Base-by-base conservation (phyloP, 495 filamentous ascomycete genomes). In the Thozetella sp. region DNA sequence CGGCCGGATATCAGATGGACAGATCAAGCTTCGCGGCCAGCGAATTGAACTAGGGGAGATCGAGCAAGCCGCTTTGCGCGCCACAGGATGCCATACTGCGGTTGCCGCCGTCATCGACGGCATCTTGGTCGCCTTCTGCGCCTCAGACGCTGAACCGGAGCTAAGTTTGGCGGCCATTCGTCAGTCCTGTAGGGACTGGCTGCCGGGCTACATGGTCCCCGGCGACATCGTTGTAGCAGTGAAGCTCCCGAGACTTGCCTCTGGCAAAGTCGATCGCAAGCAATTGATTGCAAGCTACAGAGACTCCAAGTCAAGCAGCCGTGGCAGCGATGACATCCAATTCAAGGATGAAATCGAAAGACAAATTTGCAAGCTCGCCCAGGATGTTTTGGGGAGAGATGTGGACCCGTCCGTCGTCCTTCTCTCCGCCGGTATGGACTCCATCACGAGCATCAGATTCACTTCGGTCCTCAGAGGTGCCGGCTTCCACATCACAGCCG, bases 1-100 rank as follows among this genome's bases (percentile, higher is more conserved):
- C 2, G 94, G 94, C 3, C 87, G 94, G 40, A 88, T 97, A 13
- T 80, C 82, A 0, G 83, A 82, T 20, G 90, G 90, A 2, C 92
- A 96, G 67, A 85, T 96, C 17, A 96, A 96, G 66, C 74, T 96
- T 4, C 80, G 90, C 22, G 92, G 92, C 1, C 92, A 94, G 67
- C 77, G 92, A 51, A 80, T 96, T 25, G 92, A 96, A 63, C 84
- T 96, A 1, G 92, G 91, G 1, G 92, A 96, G 67, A 80, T 95
- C 13, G 93, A 96, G 64, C 83, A 90, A 56, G 85, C 84, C 17
- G 80, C 89, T 3, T 70, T 84, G 54, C 79, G 81, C 60, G 74
- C 83, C 0, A 67, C 76, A 1, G 80, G 78, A 3, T 81, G 80
- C 17, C 77, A 80, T 55, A 78, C 75, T 51, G 85, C 83, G 4